phyloP scores from a whole-genome alignment of 2,329 filamentous ascomycete species.

The Penicillium rolfsii region DNA sequence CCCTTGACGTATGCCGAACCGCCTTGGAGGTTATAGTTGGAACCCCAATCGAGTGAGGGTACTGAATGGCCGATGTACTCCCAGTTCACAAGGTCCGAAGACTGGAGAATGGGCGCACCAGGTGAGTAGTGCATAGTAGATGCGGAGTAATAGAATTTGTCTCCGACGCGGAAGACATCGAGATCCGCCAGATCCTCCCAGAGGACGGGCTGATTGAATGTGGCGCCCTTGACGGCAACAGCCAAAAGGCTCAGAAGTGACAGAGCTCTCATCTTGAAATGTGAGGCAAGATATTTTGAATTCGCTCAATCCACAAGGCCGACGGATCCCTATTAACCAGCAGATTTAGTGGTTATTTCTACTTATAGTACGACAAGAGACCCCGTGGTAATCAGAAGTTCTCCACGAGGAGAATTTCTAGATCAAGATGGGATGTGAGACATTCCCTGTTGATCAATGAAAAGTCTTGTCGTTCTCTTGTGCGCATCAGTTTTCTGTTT shows the following conservation, averaged over 20 bases:
- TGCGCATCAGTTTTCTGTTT: background rate
- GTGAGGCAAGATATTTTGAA: background rate
- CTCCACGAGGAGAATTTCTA: slow-evolving; percentile 1
- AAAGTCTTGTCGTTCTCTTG: no score
- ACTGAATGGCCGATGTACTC: slow-evolving; percentile 52
- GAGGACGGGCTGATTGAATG: slow-evolving; percentile 57
- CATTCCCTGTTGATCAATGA: background rate
- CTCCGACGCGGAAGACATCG: slow-evolving; percentile 56
- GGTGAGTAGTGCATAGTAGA: slow-evolving; percentile 62
- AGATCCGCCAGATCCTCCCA: slow-evolving; percentile 61
- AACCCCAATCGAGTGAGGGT: slow-evolving; percentile 51
- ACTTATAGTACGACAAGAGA: background rate
- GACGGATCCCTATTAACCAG: background rate
- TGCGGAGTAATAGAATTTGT: slow-evolving; percentile 59
- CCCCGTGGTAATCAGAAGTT: background rate
- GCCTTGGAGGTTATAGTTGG: slow-evolving; percentile 54
- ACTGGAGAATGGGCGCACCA: slow-evolving; percentile 60
- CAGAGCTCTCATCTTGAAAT: background rate
- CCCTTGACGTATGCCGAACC: slow-evolving; percentile 56
- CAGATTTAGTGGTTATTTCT: background rate
- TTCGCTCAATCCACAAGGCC: background rate
- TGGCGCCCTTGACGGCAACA: slow-evolving; percentile 2
- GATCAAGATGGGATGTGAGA: background rate
- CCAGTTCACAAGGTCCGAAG: slow-evolving; percentile 60
- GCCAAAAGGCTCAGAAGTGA: slow-evolving; percentile 1